Base-by-base conservation (phyloP, 345 rosid genomes). In the Arabis alpina region DNA sequence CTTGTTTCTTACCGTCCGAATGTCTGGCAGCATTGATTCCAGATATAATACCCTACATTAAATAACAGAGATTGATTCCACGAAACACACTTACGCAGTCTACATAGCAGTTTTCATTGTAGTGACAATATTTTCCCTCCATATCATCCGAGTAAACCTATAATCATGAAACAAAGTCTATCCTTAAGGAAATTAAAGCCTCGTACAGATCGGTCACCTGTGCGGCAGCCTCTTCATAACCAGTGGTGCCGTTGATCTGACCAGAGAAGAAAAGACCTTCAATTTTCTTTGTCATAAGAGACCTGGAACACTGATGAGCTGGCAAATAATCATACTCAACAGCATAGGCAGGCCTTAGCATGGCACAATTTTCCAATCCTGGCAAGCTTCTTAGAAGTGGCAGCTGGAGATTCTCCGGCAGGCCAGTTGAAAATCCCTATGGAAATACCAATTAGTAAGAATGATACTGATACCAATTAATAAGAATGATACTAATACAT, bases 141-240 rank as follows among this genome's bases (percentile, higher is more conserved):
- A 49, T 49, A 15, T 60, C n/a, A 61, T 39, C 53, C 5, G 1
- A 49, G 41, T 11, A 55, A n/a, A 43, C 41, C 19, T 64, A 50
- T 59, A 44, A 74, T 37, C 41, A 56, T 5, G 54, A 23, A 70
- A 36, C 47, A 41, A 56, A 41, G 23, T 50, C 73, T 36, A 44
- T 51, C 36, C 57, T 43, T 63, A 54, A 58, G 12, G 67, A 54
- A 65, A 73, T 40, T 63, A 68, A 53, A 45, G 5, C 15, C n/a
- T 42, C 39, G 25, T 27, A 32, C 36, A 73, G 68, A 40, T 68
- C 32, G 49, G 54, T 55, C 32, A 93, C 98, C 96, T 93, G 98
- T 13, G 98, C 94, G n/a, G 98, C 98, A 84, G 98, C 98, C 77
- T 91, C 98, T 84, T 93, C 98, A 77, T 93, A 93, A 70, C 98